Evolutionary conservation across 2,329 filamentous ascomycete genomes (phyloP).

Genomic region (Fulvia fulva): DNA sequence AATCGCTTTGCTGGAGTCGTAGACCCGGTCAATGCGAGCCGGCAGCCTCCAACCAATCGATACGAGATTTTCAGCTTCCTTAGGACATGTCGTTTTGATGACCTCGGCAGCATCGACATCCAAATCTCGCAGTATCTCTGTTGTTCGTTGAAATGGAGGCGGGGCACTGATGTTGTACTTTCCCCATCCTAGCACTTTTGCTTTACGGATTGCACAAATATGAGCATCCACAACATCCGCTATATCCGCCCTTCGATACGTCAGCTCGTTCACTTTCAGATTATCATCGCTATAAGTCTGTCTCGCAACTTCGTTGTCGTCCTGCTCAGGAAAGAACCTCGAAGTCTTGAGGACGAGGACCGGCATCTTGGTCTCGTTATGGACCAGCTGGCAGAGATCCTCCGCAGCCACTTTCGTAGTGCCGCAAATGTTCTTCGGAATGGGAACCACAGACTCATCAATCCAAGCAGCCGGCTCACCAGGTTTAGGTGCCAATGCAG

Average conservation of each 20-base stretch:
- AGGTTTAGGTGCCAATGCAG: slow-evolving; percentile 15
- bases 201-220: slow-evolving; percentile 14
- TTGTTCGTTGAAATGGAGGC: slow-evolving; percentile 13
- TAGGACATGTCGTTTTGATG: slow-evolving; percentile 3
- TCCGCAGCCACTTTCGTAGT: slow-evolving; percentile 49
- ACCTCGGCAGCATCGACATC: background rate
- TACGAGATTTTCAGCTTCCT: slow-evolving; percentile 10
- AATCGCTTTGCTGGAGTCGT: slow-evolving; percentile 15
- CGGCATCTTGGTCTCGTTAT: slow-evolving; percentile 39
- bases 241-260: slow-evolving; percentile 18
- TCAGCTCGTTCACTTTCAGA: slow-evolving; percentile 19
- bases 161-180: slow-evolving; percentile 20
- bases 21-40: slow-evolving; percentile 15
- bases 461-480: slow-evolving; percentile 23
- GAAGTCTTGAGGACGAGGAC: slow-evolving; percentile 45
- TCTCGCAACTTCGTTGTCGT: slow-evolving; percentile 14
- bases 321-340: slow-evolving; percentile 39
- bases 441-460: slow-evolving; percentile 16
- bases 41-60: slow-evolving; percentile 16
- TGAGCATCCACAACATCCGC: slow-evolving; percentile 16
- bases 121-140: background rate
- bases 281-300: slow-evolving; percentile 16
- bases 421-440: slow-evolving; percentile 33
- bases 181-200: slow-evolving; percentile 13
- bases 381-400: slow-evolving; percentile 44